These are phyloP conservation scores for Sporothrix variecibatus DNA, from an alignment of 2,329 filamentous ascomycete genomes.

Conservation along the genomic window DNA sequence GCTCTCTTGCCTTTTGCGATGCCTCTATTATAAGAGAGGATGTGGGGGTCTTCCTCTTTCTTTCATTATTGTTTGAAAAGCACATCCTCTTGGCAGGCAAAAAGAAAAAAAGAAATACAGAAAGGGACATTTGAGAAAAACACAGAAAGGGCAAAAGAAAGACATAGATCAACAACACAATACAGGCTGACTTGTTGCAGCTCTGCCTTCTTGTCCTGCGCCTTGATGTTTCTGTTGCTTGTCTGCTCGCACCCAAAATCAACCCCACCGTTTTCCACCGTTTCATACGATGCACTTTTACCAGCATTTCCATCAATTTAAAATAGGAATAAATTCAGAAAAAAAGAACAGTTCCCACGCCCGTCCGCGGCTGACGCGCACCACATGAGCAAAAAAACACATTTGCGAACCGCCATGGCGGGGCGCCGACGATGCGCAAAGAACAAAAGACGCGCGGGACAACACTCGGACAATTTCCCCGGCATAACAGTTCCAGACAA, in stretches of 20 bases:
- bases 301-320: neutral
- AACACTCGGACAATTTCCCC: slow-evolving; percentile 16
- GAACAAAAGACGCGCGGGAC: slow-evolving; percentile 1
- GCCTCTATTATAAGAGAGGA: neutral
- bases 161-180: neutral
- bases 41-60: neutral
- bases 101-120: neutral
- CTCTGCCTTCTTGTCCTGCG: neutral
- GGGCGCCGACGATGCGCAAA: neutral
- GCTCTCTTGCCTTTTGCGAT: neutral
- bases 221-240: neutral
- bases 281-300: neutral
- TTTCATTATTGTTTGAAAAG: neutral
- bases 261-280: slow-evolving; percentile 2
- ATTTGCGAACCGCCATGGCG: slow-evolving; percentile 1
- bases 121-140: neutral
- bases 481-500: neutral
- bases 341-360: neutral
- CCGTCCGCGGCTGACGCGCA: slow-evolving; percentile 8
- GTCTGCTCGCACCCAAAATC: neutral
- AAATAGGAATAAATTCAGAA: neutral
- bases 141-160: neutral
- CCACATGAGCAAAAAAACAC: neutral
- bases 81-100: neutral
- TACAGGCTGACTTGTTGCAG: neutral